phyloP scores from a whole-genome alignment of 176 grass and related monocot genomes.

The Ensete glaucum region DNA sequence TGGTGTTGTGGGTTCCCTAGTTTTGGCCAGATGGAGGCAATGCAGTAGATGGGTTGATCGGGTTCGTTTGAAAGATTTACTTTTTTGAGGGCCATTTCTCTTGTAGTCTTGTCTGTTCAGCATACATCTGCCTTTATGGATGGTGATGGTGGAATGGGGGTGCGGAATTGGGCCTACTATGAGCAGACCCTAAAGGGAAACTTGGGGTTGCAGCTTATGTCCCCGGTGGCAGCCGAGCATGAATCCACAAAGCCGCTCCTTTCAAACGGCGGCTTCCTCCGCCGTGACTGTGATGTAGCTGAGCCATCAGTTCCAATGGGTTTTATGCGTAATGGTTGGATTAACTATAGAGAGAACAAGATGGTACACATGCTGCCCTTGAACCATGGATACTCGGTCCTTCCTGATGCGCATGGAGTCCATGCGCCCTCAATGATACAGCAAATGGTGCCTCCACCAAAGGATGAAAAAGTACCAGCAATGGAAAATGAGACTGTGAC shows the following conservation, averaged over 20 bases:
- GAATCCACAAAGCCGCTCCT: slow-evolving; percentile 10
- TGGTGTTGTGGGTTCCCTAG: slow-evolving; percentile 8
- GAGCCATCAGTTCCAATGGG: slow-evolving; percentile 1
- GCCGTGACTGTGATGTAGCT: not conserved
- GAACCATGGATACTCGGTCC: slow-evolving; percentile 5
- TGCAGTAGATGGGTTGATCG: slow-evolving; percentile 9
- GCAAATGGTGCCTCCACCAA: not conserved
- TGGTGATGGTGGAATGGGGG: slow-evolving; percentile 13
- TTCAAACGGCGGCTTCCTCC: slow-evolving; percentile 20
- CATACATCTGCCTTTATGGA: slow-evolving; percentile 8
- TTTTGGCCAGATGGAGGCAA: slow-evolving; percentile 5
- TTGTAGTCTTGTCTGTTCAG: not conserved
- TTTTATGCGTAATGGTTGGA: slow-evolving; percentile 19
- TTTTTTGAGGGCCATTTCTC: not conserved
- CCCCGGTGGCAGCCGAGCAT: slow-evolving; percentile 10
- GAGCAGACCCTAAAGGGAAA: slow-evolving; percentile 19
- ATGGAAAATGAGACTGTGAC: slow-evolving; percentile 4
- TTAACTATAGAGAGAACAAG: slow-evolving; percentile 13
- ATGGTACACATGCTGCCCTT: slow-evolving; percentile 15
- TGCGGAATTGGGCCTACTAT: slow-evolving; percentile 21
- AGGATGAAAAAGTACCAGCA: not conserved
- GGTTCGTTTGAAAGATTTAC: not conserved
- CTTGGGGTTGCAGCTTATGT: slow-evolving; percentile 23
- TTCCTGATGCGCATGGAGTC: slow-evolving; percentile 12
- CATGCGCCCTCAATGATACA: slow-evolving; percentile 3